Conservation (phyloP, 768 basidiomycete species). For the Pulveroboletus sp. region DNA sequence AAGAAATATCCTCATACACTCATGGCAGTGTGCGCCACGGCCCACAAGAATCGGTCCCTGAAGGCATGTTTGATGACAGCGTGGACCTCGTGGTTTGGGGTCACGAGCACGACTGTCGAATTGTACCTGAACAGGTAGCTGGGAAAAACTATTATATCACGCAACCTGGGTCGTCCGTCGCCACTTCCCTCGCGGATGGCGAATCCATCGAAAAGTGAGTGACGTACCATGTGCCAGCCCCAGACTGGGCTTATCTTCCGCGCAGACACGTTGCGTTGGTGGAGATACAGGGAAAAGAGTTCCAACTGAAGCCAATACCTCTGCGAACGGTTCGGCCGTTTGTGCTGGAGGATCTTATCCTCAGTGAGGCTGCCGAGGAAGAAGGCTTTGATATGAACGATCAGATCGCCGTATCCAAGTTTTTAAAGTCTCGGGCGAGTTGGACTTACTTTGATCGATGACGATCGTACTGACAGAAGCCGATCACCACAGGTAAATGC, state of each 20-base stretch:
- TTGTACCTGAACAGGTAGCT: constrained; percentile 85
- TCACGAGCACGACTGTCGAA: constrained; percentile 97
- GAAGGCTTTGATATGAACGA: constrained; percentile 75
- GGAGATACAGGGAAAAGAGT: constrained; percentile 85
- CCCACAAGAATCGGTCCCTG: constrained; percentile 91
- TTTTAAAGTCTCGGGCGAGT: constrained; percentile 65
- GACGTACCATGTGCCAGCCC: neutral
- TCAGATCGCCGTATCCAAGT: constrained; percentile 81
- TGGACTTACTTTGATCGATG: neutral
- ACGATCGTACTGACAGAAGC: constrained; percentile 1
- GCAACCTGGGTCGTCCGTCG: constrained; percentile 94
- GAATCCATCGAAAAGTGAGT: constrained; percentile 86
- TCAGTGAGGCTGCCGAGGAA: constrained; percentile 77
- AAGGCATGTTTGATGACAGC: constrained; percentile 95
- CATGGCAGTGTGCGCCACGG: constrained; percentile 82
- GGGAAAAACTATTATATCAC: constrained; percentile 90
- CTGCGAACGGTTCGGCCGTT: constrained; percentile 94
- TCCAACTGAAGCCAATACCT: constrained; percentile 79
- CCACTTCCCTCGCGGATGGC: constrained; percentile 91
- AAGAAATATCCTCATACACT: constrained; percentile 10
- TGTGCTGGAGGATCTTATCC: constrained; percentile 76
- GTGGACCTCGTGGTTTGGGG: constrained; percentile 96
- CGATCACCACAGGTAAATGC: constrained; percentile 57
- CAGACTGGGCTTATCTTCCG: neutral
- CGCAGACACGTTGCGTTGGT: constrained; percentile 87